Percentiles rank a stretch among this genome's conserved stretches.
These are phyloP conservation scores for Dionaea muscipula DNA, from an alignment of 179 eudicot species.

Conservation along the genomic window DNA sequence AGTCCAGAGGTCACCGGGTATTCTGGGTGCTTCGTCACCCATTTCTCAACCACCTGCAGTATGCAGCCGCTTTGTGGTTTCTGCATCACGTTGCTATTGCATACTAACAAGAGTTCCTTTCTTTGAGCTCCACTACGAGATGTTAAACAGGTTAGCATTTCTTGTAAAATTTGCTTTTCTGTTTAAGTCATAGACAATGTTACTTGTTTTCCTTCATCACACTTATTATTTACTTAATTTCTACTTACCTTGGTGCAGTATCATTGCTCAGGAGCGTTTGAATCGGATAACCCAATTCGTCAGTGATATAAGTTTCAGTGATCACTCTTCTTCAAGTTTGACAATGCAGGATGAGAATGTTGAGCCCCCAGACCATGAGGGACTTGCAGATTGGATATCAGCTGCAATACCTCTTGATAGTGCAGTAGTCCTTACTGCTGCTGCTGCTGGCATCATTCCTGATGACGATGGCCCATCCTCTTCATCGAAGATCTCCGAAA, in stretches of 20 bases:
- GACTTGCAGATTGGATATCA: conserved; percentile 49
- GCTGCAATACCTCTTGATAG: conserved; percentile 75
- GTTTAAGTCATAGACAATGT: not conserved
- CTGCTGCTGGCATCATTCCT: conserved; percentile 64
- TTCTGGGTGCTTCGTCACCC: conserved; percentile 44
- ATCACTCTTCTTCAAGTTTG: conserved; percentile 26
- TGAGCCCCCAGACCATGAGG: conserved; percentile 29
- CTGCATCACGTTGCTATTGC: conserved; percentile 98
- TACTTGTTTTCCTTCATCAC: not conserved
- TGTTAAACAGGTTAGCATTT: conserved; percentile 65
- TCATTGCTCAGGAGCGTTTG: conserved; percentile 84
- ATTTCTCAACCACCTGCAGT: conserved; percentile 37
- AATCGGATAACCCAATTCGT: conserved; percentile 78
- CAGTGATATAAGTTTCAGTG: conserved; percentile 48
- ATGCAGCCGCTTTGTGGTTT: conserved; percentile 55
- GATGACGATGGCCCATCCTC: conserved; percentile 43
- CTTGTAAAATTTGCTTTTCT: conserved; percentile 1
- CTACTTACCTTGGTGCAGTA: conserved; percentile 34
- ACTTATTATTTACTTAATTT: not conserved
- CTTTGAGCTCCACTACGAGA: conserved; percentile 80
- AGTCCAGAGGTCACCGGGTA: conserved; percentile 75
- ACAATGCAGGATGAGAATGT: conserved; percentile 27
- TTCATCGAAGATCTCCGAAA: conserved; percentile 38
- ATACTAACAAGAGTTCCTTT: conserved; percentile 84
- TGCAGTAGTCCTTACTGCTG: conserved; percentile 67